Evolutionary conservation across 805 yeast species (phyloP).

Genomic region (Hanseniaspora hatyaiensis): DNA sequence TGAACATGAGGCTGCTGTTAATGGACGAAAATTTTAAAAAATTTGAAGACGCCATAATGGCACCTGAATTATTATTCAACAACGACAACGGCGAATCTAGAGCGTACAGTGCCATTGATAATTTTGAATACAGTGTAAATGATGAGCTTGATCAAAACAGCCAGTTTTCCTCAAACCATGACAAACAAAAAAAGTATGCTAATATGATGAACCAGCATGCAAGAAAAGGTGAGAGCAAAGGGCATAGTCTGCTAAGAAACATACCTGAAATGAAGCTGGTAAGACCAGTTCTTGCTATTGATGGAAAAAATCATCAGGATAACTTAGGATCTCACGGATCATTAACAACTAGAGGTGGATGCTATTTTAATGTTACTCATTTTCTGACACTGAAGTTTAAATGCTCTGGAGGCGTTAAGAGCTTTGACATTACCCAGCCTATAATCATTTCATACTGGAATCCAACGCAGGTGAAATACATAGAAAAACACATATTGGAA

Average conservation of each 20-base stretch:
- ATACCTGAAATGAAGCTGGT: slow-evolving; percentile 16
- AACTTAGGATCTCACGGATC: slow-evolving; percentile 31
- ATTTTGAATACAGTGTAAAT: slow-evolving; percentile 15
- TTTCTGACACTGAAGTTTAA: slow-evolving; percentile 41
- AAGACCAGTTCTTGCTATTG: slow-evolving; percentile 7
- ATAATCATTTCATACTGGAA: slow-evolving; percentile 46
- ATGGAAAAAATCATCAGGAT: slow-evolving; percentile 19
- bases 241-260: background rate
- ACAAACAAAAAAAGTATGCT: background rate
- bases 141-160: slow-evolving; percentile 19
- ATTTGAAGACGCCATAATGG: slow-evolving; percentile 28
- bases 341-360: slow-evolving; percentile 40
- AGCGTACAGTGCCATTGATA: too few relatives aligned
- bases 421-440: slow-evolving; percentile 40
- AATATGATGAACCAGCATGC: background rate
- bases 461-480: slow-evolving; percentile 35
- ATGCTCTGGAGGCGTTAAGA: slow-evolving; percentile 36
- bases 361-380: slow-evolving; percentile 40
- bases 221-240: background rate
- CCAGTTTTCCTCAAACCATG: background rate
- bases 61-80: slow-evolving; percentile 24
- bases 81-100: too few relatives aligned
- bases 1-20: slow-evolving; percentile 24
- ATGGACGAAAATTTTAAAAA: slow-evolving; percentile 25
- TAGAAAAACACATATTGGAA: slow-evolving; percentile 42